Evolutionary conservation across 768 basidiomycete genomes (phyloP).

Genomic region (Rhizopogon salebrosus): DNA sequence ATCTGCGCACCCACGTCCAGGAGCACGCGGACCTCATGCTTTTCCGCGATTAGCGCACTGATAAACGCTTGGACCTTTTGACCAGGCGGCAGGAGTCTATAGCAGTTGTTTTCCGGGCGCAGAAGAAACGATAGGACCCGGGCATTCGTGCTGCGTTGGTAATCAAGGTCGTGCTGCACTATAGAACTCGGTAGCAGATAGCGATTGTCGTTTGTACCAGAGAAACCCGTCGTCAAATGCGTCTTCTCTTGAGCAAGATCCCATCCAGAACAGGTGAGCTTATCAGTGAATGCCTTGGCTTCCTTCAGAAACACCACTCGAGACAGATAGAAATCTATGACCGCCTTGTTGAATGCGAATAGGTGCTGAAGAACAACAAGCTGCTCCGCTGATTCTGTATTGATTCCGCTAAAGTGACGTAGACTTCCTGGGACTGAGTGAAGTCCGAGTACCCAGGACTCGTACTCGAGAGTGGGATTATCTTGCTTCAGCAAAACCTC

Average conservation of each 20-base stretch:
- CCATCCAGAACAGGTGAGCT: slow-evolving; percentile 31
- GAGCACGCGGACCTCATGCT: slow-evolving; percentile 39
- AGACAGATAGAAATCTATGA: slow-evolving; percentile 33
- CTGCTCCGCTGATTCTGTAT: slow-evolving; percentile 25
- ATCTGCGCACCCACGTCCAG: slow-evolving; percentile 56
- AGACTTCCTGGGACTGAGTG: slow-evolving; percentile 16
- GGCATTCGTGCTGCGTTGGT: slow-evolving; percentile 45
- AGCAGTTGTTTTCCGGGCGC: slow-evolving; percentile 16
- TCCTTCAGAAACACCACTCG: slow-evolving; percentile 33
- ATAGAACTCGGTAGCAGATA: slow-evolving; percentile 19
- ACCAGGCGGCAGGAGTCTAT: slow-evolving; percentile 11
- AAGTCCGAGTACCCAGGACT: slow-evolving; percentile 22
- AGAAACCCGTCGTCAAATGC: slow-evolving; percentile 25
- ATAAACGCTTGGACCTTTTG: slow-evolving; percentile 16
- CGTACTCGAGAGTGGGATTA: slow-evolving; percentile 27
- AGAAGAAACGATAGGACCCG: slow-evolving; percentile 27
- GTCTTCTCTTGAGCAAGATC: slow-evolving; percentile 28
- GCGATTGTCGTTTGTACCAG: slow-evolving; percentile 34
- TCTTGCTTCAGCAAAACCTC: slow-evolving; percentile 23
- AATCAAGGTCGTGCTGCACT: slow-evolving; percentile 25
- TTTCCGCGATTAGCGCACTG: slow-evolving; percentile 27
- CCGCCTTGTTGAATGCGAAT: slow-evolving; percentile 23
- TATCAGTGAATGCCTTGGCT: slow-evolving; percentile 31
- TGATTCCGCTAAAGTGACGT: slow-evolving; percentile 14
- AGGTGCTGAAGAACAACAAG: slow-evolving; percentile 20